A percentile compares a stretch with the other conserved stretches of the same genome.
Conservation (phyloP, 805 yeast species). For the Yarrowia porcina region DNA sequence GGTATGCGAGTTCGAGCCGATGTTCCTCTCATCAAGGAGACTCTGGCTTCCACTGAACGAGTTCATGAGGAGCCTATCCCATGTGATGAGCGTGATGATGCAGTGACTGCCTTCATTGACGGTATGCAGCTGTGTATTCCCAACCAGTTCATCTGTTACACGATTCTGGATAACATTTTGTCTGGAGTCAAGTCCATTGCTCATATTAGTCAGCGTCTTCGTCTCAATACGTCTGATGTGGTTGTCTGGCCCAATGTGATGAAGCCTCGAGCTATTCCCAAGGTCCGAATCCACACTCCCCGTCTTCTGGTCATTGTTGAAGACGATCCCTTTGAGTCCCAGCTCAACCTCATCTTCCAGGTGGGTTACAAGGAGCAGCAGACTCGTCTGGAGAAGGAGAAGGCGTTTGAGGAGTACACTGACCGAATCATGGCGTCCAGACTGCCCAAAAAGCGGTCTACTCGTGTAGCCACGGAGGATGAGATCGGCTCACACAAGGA, state of each 20-base stretch:
- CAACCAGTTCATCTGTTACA: conserved; percentile 67
- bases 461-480: conserved; percentile 11
- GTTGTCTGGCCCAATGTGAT: conserved; percentile 26
- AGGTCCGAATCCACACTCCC: conserved; percentile 52
- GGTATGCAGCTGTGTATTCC: conserved; percentile 51
- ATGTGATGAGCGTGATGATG: conserved; percentile 28
- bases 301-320: conserved; percentile 65
- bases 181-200: conserved; percentile 62
- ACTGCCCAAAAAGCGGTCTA: conserved; percentile 23
- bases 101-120: conserved; percentile 35
- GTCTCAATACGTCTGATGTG: conserved; percentile 27
- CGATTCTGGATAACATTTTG: conserved; percentile 74
- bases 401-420: conserved; percentile 42
- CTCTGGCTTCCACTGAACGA: not conserved
- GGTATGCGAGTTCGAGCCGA: conserved; percentile 31
- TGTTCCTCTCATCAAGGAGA: conserved; percentile 6
- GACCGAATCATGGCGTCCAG: conserved; percentile 29
- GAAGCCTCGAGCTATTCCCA: conserved; percentile 41
- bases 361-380: conserved; percentile 57
- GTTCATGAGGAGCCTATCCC: not conserved
- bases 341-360: conserved; percentile 60
- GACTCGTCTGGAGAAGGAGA: conserved; percentile 52
- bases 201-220: conserved; percentile 43
- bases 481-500: not conserved
- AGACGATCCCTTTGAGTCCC: conserved; percentile 86